phyloP scores from a whole-genome alignment of 2,329 filamentous ascomycete genomes.

The Amylocarpus encephaloides region DNA sequence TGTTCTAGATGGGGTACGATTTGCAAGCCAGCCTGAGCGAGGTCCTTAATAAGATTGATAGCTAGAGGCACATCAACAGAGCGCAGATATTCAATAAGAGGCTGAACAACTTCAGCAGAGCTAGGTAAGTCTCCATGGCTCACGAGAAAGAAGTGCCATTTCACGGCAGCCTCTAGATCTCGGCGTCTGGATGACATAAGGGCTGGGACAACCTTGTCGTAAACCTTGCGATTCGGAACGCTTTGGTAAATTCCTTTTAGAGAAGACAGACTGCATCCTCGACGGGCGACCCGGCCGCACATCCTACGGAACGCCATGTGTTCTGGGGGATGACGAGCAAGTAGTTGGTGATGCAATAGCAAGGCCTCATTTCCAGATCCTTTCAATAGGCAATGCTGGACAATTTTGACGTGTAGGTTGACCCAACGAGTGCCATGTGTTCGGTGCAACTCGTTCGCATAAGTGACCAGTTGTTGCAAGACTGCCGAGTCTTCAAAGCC shows the following conservation, averaged over 20 bases:
- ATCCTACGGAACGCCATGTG: constrained; percentile 33
- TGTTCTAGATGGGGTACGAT: constrained; percentile 11
- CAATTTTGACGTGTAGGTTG: constrained; percentile 38
- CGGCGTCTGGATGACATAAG: constrained; percentile 32
- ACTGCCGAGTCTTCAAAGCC: constrained; percentile 31
- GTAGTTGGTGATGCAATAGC: constrained; percentile 27
- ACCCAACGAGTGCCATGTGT: constrained; percentile 32
- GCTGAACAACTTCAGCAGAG: constrained; percentile 33
- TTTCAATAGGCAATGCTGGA: constrained; percentile 35
- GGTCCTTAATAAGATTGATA: constrained; percentile 19
- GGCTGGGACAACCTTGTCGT: constrained; percentile 36
- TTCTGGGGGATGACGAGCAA: constrained; percentile 25
- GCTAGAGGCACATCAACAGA: constrained; percentile 28
- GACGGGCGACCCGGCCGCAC: constrained; percentile 27
- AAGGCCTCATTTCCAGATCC: constrained; percentile 16
- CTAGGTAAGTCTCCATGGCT: constrained; percentile 37
- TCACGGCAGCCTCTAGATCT: constrained; percentile 34
- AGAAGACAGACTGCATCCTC: constrained; percentile 27
- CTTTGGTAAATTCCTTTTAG: constrained; percentile 38
- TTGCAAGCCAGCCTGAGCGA: constrained; percentile 24
- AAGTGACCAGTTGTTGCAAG: constrained; percentile 33
- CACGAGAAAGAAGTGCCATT: constrained; percentile 41
- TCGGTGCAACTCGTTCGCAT: constrained; percentile 37
- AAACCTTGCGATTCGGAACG: constrained; percentile 35
- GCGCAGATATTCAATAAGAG: constrained; percentile 35